A percentile compares a stretch with the other conserved stretches of the same genome.
phyloP scores from a whole-genome alignment of 129 eudicot genomes.

The Arctium minus region DNA sequence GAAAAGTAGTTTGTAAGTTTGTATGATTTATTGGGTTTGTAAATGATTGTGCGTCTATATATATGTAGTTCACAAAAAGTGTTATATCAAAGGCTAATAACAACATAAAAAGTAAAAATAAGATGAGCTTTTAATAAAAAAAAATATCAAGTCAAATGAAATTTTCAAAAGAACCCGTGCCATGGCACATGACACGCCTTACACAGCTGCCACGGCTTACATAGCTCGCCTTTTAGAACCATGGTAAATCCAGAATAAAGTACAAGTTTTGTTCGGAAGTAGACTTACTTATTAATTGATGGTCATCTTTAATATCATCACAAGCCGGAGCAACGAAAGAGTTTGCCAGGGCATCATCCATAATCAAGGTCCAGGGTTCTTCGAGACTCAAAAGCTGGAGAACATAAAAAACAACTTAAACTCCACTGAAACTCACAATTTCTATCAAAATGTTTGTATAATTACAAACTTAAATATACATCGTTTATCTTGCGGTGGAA shows the following conservation, averaged over 20 bases:
- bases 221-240: background rate
- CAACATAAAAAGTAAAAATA: background rate
- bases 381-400: constrained; percentile 66
- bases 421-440: background rate
- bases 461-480: background rate
- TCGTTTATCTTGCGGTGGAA: background rate
- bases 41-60: too few relatives aligned
- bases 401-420: background rate
- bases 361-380: constrained; percentile 80
- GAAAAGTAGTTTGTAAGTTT: too few relatives aligned
- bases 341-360: constrained; percentile 88
- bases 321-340: constrained; percentile 84
- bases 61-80: background rate
- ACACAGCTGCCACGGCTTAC: background rate
- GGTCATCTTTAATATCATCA: constrained; percentile 78
- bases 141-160: background rate
- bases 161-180: background rate
- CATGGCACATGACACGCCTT: background rate
- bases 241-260: background rate
- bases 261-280: background rate
- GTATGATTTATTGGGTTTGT: too few relatives aligned
- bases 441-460: background rate
- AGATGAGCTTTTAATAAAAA: background rate
- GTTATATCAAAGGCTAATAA: background rate
- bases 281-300: constrained; percentile 72